These are phyloP conservation scores for Crotalaria pallida DNA, from an alignment of 306 rosid genomes.

Conservation along the genomic window DNA sequence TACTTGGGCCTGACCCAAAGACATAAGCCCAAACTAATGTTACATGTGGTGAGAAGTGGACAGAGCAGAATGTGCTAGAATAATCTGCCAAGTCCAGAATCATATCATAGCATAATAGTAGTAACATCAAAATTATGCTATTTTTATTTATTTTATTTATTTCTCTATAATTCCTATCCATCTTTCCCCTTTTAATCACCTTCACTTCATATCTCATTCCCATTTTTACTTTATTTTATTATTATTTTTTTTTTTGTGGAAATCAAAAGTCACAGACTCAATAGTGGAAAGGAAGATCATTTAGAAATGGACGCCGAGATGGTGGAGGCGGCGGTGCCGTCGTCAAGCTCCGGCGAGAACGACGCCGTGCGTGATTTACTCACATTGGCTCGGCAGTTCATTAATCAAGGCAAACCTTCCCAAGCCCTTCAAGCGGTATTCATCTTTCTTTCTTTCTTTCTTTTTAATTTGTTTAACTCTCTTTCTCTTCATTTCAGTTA, in stretches of 20 bases:
- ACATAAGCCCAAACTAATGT: no score
- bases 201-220: background rate
- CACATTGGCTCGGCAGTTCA: conserved; percentile 76
- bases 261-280: background rate
- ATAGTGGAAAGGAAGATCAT: background rate
- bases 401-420: conserved; percentile 77
- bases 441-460: background rate
- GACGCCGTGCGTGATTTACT: conserved; percentile 53
- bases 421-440: conserved; percentile 94
- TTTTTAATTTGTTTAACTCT: background rate
- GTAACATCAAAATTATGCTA: no score
- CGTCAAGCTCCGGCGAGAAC: conserved; percentile 22
- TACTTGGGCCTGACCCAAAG: no score
- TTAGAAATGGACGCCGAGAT: conserved; percentile 30
- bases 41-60: background rate
- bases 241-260: background rate
- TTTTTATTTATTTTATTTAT: no score
- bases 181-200: background rate
- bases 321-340: conserved; percentile 24
- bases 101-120: background rate
- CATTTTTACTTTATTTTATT: no score
- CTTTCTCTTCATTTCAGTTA: background rate
- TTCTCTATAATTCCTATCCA: background rate
- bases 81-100: background rate
- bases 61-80: background rate